These are phyloP conservation scores for Rhododendron mucronatum DNA, from an alignment of 148 eudicot species.

Conservation along the genomic window DNA sequence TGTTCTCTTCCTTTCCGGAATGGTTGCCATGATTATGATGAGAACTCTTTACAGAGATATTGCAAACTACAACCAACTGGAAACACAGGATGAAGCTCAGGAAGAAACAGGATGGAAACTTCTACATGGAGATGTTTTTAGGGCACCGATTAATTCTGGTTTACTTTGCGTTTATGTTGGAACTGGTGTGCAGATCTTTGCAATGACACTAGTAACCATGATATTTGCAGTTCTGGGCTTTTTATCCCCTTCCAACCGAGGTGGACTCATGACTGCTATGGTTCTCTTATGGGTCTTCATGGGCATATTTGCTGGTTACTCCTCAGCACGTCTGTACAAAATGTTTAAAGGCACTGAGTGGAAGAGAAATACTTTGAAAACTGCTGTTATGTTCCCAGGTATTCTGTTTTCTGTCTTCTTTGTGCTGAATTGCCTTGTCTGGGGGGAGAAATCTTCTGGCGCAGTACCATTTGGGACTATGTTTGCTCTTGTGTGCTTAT, in stretches of 20 bases:
- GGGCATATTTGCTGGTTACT: slow-evolving; percentile 37
- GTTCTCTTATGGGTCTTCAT: slow-evolving; percentile 45
- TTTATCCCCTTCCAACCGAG: slow-evolving; percentile 42
- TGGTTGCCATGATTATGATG: slow-evolving; percentile 51
- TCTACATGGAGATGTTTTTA: slow-evolving; percentile 41
- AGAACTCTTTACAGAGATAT: slow-evolving; percentile 43
- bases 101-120: slow-evolving; percentile 53
- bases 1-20: slow-evolving; percentile 44
- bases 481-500: slow-evolving; percentile 27
- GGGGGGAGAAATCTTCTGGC: slow-evolving; percentile 40
- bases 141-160: slow-evolving; percentile 32
- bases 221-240: slow-evolving; percentile 39
- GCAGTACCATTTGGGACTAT: slow-evolving; percentile 36
- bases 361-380: slow-evolving; percentile 29
- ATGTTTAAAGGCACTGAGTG: slow-evolving; percentile 34
- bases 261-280: slow-evolving; percentile 48
- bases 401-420: slow-evolving; percentile 27
- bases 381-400: slow-evolving; percentile 32
- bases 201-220: slow-evolving; percentile 40
- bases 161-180: slow-evolving; percentile 42
- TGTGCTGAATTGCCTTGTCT: slow-evolving; percentile 30
- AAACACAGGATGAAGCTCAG: slow-evolving; percentile 40
- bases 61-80: slow-evolving; percentile 44
- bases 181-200: slow-evolving; percentile 39
- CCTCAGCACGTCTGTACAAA: slow-evolving; percentile 32